Percentiles rank a stretch among this genome's conserved stretches.
phyloP scores from a whole-genome alignment of 1,139 yeast genomes.

The Dujonia santamariae region DNA sequence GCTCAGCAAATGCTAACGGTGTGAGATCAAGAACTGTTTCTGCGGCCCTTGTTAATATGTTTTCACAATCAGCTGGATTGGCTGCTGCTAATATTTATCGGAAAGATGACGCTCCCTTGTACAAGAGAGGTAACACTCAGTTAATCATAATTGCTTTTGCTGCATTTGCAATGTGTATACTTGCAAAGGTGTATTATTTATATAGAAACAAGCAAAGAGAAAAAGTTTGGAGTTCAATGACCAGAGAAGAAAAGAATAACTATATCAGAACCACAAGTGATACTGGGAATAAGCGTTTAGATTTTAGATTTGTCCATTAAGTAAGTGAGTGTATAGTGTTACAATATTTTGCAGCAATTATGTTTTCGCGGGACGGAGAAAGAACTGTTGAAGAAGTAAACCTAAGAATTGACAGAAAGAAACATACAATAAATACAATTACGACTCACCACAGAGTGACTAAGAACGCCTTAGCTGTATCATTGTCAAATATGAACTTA shows the following conservation, averaged over 20 bases:
- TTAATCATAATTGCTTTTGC: conserved; percentile 35
- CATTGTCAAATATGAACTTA: no score
- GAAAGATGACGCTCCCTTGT: conserved; percentile 50
- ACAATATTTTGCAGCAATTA: no score
- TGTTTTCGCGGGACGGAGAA: no score
- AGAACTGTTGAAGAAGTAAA: no score
- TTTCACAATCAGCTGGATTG: conserved; percentile 51
- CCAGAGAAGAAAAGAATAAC: conserved; percentile 39
- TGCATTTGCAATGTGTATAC: conserved; percentile 5
- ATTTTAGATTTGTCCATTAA: conserved; percentile 33
- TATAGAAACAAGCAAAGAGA: conserved; percentile 42
- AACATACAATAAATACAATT: no score
- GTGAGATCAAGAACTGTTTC: conserved; percentile 56
- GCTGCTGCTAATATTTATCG: conserved; percentile 52
- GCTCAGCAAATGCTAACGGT: conserved; percentile 53
- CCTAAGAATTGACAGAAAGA: no score
- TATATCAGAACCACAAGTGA: conserved; percentile 42
- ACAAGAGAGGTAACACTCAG: conserved; percentile 45
- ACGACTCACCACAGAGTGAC: no score
- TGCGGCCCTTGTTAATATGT: conserved; percentile 57
- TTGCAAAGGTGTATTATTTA: conserved; percentile 34
- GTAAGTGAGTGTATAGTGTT: no score
- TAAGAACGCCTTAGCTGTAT: no score
- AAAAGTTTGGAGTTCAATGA: conserved; percentile 41
- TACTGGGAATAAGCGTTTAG: conserved; percentile 50